A percentile compares a stretch with the other conserved stretches of the same genome.
Conservation (phyloP, 352 stramenopile species). For the Globisporangium spinosum region DNA sequence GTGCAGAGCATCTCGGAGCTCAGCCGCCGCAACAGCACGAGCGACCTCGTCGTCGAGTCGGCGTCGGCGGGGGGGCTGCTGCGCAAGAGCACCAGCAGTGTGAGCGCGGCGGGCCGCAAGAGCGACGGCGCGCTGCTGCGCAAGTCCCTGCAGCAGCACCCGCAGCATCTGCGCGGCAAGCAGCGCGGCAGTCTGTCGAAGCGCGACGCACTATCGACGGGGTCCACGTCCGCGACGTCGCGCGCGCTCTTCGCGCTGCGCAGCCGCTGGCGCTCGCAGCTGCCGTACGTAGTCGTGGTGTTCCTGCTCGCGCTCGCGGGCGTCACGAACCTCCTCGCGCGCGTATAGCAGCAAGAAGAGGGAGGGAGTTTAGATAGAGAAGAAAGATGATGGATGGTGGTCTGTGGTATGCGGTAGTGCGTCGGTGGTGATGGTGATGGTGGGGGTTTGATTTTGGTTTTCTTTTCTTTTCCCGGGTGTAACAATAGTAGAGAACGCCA, state of each 20-base stretch:
- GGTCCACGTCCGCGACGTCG: not conserved
- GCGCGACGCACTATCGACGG: not conserved
- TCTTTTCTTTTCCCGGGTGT: not conserved
- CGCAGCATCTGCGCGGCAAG: constrained; percentile 2
- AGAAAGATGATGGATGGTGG: not conserved
- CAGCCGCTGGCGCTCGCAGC: constrained; percentile 24
- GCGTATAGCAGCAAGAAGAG: not conserved
- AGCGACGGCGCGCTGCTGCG: constrained; percentile 19
- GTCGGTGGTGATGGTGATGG: not conserved
- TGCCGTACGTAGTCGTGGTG: constrained; percentile 30
- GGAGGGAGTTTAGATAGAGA: not conserved
- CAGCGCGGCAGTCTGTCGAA: not conserved
- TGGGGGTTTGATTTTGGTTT: not conserved
- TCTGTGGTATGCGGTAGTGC: not conserved
- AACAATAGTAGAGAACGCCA: constrained; percentile 1
- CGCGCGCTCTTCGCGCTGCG: constrained; percentile 14
- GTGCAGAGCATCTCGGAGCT: constrained; percentile 40
- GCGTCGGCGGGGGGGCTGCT: not conserved
- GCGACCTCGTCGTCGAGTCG: constrained; percentile 24
- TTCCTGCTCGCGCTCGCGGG: constrained; percentile 28
- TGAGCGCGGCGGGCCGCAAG: constrained; percentile 9
- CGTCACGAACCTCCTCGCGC: constrained; percentile 25
- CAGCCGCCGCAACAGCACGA: constrained; percentile 40
- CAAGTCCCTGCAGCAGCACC: constrained; percentile 12
- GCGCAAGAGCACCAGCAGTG: not conserved